A percentile compares a stretch with the other conserved stretches of the same genome.
Conservation (phyloP, 345 rosid genomes). For the Rhizophora apiculata region DNA sequence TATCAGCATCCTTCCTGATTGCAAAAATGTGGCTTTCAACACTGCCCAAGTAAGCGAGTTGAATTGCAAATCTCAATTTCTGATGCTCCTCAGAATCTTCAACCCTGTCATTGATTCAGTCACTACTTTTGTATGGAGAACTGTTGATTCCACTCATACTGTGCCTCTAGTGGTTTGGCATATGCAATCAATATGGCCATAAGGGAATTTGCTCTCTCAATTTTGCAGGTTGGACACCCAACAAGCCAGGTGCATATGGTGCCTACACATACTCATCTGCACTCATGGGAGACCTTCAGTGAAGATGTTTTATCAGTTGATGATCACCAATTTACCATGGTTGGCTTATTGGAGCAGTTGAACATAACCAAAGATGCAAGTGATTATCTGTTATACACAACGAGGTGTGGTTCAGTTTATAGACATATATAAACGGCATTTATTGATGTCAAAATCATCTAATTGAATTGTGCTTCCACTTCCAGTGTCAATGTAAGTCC, state of each 20-base stretch:
- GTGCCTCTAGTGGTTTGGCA: too few relatives aligned
- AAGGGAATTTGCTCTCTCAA: not conserved
- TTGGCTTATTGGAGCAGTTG: slow-evolving; percentile 29
- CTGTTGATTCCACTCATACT: too few relatives aligned
- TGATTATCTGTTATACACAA: slow-evolving; percentile 32
- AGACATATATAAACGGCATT: too few relatives aligned
- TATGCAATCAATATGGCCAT: too few relatives aligned
- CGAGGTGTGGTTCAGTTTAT: slow-evolving; percentile 13
- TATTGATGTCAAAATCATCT: too few relatives aligned
- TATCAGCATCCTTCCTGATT: slow-evolving; percentile 32
- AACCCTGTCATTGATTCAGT: too few relatives aligned
- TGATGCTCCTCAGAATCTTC: not conserved
- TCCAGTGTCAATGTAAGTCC: slow-evolving; percentile 44
- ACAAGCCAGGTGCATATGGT: slow-evolving; percentile 22
- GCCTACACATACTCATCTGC: slow-evolving; percentile 10
- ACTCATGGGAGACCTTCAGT: slow-evolving; percentile 25
- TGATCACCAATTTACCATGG: slow-evolving; percentile 15
- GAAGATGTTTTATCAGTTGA: slow-evolving; percentile 28
- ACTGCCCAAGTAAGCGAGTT: slow-evolving; percentile 19
- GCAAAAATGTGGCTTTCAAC: slow-evolving; percentile 30
- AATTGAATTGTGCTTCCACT: not conserved
- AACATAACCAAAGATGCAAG: slow-evolving; percentile 29
- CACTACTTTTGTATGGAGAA: too few relatives aligned
- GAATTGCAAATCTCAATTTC: too few relatives aligned
- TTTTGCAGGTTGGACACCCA: slow-evolving; percentile 23